Evolutionary conservation across 768 basidiomycete species (phyloP).

Genomic region (Tricholomella constricta): DNA sequence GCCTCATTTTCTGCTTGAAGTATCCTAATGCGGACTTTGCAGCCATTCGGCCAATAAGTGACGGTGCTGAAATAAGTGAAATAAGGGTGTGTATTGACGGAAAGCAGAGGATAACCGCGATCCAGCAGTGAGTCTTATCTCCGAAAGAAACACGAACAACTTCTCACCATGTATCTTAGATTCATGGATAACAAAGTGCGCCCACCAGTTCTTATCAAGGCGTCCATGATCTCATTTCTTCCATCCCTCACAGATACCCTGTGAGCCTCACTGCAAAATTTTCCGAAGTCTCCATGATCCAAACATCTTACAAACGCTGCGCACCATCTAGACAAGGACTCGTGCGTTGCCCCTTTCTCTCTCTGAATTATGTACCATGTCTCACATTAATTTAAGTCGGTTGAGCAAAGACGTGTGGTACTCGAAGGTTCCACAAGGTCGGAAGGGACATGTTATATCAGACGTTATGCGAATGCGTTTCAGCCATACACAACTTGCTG

Average conservation of each 20-base stretch:
- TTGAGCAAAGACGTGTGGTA: conserved; percentile 27
- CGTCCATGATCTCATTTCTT: conserved; percentile 4
- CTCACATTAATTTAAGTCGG: conserved; percentile 7
- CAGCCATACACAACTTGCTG: conserved; percentile 47
- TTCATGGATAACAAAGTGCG: conserved; percentile 59
- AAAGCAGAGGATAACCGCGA: conserved; percentile 72
- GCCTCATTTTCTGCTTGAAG: neutral
- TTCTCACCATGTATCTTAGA: conserved; percentile 29
- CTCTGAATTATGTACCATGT: no score
- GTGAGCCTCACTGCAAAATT: conserved; percentile 45
- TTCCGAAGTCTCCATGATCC: conserved; percentile 2
- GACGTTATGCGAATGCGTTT: conserved; percentile 30
- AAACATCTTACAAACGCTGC: conserved; percentile 12
- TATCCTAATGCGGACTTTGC: conserved; percentile 1
- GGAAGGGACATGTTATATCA: conserved; percentile 22
- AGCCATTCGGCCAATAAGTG: conserved; percentile 42
- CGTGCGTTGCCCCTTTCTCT: conserved; percentile 19
- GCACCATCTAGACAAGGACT: conserved; percentile 24
- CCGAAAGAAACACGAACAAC: neutral
- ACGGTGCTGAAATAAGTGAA: conserved; percentile 49
- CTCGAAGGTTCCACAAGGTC: conserved; percentile 14
- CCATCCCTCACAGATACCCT: conserved; percentile 10
- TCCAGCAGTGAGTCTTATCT: conserved; percentile 45
- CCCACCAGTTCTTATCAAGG: no score
- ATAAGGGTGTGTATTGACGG: conserved; percentile 64